A percentile compares a stretch with the other conserved stretches of the same genome.
These are phyloP conservation scores for Phytomonas francai DNA, from an alignment of 208 protist genomes.

Conservation along the genomic window DNA sequence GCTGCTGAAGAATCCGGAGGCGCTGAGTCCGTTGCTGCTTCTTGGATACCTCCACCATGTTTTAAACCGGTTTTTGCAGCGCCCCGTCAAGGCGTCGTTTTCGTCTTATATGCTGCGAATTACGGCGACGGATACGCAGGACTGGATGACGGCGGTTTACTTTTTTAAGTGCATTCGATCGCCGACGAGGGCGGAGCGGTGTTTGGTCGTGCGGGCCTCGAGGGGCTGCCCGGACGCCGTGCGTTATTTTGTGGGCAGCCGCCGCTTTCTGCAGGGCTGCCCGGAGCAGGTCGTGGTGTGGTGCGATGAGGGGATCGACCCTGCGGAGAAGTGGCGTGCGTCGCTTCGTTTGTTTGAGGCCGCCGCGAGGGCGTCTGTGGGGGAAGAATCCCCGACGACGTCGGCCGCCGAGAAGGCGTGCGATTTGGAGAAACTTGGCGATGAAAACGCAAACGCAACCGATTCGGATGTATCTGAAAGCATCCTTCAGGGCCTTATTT, in stretches of 20 bases:
- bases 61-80: conserved; percentile 18
- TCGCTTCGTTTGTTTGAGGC: conserved; percentile 15
- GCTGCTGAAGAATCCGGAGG: background rate
- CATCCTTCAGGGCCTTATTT: background rate
- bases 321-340: conserved; percentile 10
- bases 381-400: background rate
- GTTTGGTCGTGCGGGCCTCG: conserved; percentile 31
- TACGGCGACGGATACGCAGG: conserved; percentile 12
- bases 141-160: conserved; percentile 40
- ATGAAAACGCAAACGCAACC: background rate
- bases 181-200: conserved; percentile 39
- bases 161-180: conserved; percentile 43
- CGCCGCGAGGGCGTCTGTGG: background rate
- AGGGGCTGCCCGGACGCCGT: conserved; percentile 20
- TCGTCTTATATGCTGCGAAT: conserved; percentile 27
- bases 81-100: conserved; percentile 44
- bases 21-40: conserved; percentile 10
- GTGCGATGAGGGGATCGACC: conserved; percentile 24
- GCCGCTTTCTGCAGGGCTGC: conserved; percentile 29
- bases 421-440: background rate
- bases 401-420: background rate
- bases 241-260: conserved; percentile 19
- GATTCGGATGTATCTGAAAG: background rate
- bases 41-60: conserved; percentile 9
- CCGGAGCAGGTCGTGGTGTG: conserved; percentile 64